phyloP scores from a whole-genome alignment of 1,284 basidiomycete species.

The Schizophyllum amplum region DNA sequence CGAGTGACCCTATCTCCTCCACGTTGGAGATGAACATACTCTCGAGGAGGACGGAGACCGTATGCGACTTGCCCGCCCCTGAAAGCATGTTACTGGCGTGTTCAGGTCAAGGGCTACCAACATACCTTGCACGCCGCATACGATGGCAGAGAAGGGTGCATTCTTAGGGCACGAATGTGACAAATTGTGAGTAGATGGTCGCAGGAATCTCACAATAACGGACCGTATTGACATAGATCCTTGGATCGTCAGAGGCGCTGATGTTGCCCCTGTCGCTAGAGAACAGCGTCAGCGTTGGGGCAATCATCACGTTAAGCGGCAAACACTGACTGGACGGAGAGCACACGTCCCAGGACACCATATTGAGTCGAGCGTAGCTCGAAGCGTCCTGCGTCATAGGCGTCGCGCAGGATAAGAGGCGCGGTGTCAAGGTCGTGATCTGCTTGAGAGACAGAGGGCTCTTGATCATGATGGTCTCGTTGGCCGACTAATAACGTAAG shows the following conservation, averaged over 20 bases:
- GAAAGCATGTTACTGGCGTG: conserved; percentile 13
- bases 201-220: conserved; percentile 8
- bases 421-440: conserved; percentile 41
- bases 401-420: conserved; percentile 46
- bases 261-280: conserved; percentile 23
- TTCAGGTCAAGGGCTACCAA: background rate
- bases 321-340: conserved; percentile 35
- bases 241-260: conserved; percentile 30
- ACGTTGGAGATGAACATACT: conserved; percentile 52
- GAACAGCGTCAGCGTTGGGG: background rate
- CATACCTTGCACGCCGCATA: conserved; percentile 52
- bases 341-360: conserved; percentile 43
- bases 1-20: conserved; percentile 37
- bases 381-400: conserved; percentile 30
- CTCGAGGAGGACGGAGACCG: conserved; percentile 55
- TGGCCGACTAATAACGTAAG: too few species aligned
- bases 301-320: background rate
- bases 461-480: too few species aligned
- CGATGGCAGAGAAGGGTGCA: conserved; percentile 48
- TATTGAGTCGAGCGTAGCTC: conserved; percentile 36
- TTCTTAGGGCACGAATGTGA: conserved; percentile 28
- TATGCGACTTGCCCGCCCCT: conserved; percentile 68
- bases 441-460: background rate
- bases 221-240: conserved; percentile 57
- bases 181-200: conserved; percentile 1